A percentile compares a stretch with the other conserved stretches of the same genome.
phyloP scores from a whole-genome alignment of 805 yeast species.

The Trichomonascus vanleenenianus region DNA sequence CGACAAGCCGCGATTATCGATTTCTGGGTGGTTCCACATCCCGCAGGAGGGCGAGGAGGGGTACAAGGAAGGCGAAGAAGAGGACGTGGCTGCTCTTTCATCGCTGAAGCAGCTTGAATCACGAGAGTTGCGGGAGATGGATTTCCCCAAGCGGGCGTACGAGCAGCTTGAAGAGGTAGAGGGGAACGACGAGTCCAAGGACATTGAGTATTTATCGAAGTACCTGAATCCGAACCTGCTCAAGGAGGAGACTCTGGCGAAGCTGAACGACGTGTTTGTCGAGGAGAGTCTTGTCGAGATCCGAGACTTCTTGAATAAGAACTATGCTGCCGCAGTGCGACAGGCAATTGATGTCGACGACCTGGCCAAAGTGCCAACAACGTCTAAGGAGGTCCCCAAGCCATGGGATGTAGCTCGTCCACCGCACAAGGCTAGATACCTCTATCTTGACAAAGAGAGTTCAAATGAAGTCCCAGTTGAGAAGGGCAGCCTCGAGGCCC shows the following conservation, averaged over 20 bases:
- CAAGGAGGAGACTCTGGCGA: constrained; percentile 30
- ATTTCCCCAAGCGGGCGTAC: constrained; percentile 53
- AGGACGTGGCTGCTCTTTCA: constrained; percentile 60
- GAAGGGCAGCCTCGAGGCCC: constrained; percentile 7
- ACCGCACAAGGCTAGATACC: constrained; percentile 83
- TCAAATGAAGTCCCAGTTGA: constrained; percentile 33
- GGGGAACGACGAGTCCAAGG: constrained; percentile 4
- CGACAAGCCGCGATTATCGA: constrained; percentile 82
- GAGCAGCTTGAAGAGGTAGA: constrained; percentile 5
- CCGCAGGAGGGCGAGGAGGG: constrained; percentile 94
- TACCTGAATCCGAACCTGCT: constrained; percentile 53
- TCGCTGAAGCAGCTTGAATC: constrained; percentile 76
- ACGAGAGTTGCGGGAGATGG: constrained; percentile 67
- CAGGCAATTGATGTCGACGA: constrained; percentile 48
- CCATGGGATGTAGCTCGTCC: constrained; percentile 95
- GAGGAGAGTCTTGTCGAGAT: constrained; percentile 68
- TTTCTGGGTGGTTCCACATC: constrained; percentile 98
- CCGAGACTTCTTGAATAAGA: constrained; percentile 50
- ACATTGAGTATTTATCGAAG: constrained; percentile 37
- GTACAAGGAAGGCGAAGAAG: constrained; percentile 74
- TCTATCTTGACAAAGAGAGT: constrained; percentile 52
- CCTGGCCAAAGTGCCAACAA: constrained; percentile 44
- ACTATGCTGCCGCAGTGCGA: constrained; percentile 42
- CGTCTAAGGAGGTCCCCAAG: constrained; percentile 42
- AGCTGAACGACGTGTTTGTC: constrained; percentile 45